Evolutionary conservation across 306 rosid genomes (phyloP).

Genomic region (Trifolium fragiferum): DNA sequence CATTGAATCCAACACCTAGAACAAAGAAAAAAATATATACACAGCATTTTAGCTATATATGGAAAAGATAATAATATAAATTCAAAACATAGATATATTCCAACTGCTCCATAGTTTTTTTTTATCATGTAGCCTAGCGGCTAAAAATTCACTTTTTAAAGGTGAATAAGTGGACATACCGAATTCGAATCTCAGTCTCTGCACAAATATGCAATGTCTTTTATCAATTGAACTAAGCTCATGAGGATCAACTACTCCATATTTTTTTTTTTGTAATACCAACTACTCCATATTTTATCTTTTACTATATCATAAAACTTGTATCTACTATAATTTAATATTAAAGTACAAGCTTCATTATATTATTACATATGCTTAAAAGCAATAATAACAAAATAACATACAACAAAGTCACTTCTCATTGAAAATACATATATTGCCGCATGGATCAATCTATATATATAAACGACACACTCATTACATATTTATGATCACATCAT

Average conservation of each 20-base stretch:
- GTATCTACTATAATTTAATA: not conserved
- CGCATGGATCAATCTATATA: not conserved
- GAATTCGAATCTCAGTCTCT: too few relatives aligned
- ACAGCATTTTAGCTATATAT: too few relatives aligned
- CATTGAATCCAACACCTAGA: too few relatives aligned
- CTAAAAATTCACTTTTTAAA: too few relatives aligned
- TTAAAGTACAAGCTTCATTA: not conserved
- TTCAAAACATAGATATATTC: not conserved
- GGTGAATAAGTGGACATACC: too few relatives aligned
- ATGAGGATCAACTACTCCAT: too few relatives aligned
- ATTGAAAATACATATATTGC: not conserved
- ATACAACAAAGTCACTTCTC: constrained; percentile 13
- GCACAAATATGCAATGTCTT: too few relatives aligned
- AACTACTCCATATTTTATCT: not conserved
- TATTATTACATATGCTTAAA: not conserved
- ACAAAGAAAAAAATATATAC: too few relatives aligned
- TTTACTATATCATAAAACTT: not conserved
- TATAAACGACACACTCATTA: not conserved
- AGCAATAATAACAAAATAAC: constrained; percentile 10
- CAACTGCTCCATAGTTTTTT: too few relatives aligned
- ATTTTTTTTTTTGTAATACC: too few relatives aligned
- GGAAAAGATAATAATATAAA: not conserved
- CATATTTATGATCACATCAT: not conserved
- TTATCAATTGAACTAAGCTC: too few relatives aligned
- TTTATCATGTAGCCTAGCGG: too few relatives aligned